Percentiles rank a stretch among this genome's conserved stretches.
These are phyloP conservation scores for Ustilago xerochloae DNA, from an alignment of 1,284 basidiomycete genomes.

Conservation along the genomic window DNA sequence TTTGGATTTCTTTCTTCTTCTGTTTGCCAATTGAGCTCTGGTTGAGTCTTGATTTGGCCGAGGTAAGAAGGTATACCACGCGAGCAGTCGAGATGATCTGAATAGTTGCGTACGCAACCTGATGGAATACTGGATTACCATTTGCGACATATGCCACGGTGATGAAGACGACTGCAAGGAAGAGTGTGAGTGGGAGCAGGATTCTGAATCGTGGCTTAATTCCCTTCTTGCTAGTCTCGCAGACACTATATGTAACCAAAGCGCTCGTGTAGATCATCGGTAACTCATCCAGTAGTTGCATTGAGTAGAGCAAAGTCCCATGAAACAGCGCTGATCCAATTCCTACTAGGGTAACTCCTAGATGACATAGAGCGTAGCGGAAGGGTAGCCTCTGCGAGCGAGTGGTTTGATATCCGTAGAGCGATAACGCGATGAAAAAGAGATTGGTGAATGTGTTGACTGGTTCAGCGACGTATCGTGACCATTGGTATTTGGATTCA, in stretches of 20 bases:
- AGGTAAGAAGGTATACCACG: slow-evolving; percentile 61
- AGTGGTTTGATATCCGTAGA: slow-evolving; percentile 65
- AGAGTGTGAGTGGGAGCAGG: slow-evolving; percentile 36
- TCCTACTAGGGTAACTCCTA: slow-evolving; percentile 58
- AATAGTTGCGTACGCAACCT: slow-evolving; percentile 71
- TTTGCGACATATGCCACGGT: slow-evolving; percentile 68
- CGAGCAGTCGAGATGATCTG: slow-evolving; percentile 65
- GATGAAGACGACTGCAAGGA: slow-evolving; percentile 45
- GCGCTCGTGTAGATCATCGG: slow-evolving; percentile 67
- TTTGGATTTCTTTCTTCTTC: slow-evolving; percentile 18
- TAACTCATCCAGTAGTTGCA: slow-evolving; percentile 66
- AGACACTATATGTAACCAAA: slow-evolving; percentile 56
- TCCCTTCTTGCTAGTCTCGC: slow-evolving; percentile 50
- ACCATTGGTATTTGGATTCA: slow-evolving; percentile 62
- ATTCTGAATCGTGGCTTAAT: slow-evolving; percentile 31
- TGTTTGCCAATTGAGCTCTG: slow-evolving; percentile 10
- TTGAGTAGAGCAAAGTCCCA: slow-evolving; percentile 61
- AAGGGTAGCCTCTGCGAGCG: slow-evolving; percentile 42
- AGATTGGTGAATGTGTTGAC: slow-evolving; percentile 69
- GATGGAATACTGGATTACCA: slow-evolving; percentile 73
- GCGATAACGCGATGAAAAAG: slow-evolving; percentile 69
- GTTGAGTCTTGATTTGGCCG: slow-evolving; percentile 32
- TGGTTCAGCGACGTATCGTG: slow-evolving; percentile 62
- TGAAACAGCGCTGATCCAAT: slow-evolving; percentile 63
- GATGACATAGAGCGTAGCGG: slow-evolving; percentile 51